Evolutionary conservation across 345 rosid species (phyloP).

Genomic region (Eucalyptus tenuipes): DNA sequence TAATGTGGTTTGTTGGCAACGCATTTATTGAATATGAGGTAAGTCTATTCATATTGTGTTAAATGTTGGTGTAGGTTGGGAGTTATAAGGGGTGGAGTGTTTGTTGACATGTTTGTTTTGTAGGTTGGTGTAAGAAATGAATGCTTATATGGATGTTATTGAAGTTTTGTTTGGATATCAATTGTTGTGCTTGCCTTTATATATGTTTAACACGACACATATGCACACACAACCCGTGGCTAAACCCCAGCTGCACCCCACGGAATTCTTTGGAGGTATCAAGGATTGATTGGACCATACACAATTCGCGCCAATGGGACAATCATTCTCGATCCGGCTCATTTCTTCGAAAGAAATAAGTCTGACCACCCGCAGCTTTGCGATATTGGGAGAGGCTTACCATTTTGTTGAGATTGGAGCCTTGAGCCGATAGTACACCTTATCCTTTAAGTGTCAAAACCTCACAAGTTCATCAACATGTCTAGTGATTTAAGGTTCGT

Average conservation of each 20-base stretch:
- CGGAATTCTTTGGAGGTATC: not conserved
- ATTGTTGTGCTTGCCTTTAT: not conserved
- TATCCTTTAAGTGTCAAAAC: no score
- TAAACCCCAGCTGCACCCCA: not conserved
- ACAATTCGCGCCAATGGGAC: not conserved
- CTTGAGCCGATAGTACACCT: not conserved
- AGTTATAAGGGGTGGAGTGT: not conserved
- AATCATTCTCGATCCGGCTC: not conserved
- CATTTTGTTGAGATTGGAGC: not conserved
- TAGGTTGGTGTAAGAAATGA: not conserved
- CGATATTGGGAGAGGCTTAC: not conserved
- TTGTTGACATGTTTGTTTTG: not conserved
- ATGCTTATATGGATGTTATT: not conserved
- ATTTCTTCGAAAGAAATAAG: not conserved
- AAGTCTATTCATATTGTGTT: not conserved
- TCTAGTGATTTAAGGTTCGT: not conserved
- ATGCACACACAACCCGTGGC: accelerated
- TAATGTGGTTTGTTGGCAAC: no score
- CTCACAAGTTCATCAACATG: not conserved
- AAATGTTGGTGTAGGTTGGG: not conserved
- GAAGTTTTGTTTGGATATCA: not conserved
- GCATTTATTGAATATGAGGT: not conserved
- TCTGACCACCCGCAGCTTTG: not conserved
- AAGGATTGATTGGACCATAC: not conserved
- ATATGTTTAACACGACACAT: not conserved